Evolutionary conservation across 78 protist species (phyloP).

Genomic region (Goniomonas avonlea): DNA sequence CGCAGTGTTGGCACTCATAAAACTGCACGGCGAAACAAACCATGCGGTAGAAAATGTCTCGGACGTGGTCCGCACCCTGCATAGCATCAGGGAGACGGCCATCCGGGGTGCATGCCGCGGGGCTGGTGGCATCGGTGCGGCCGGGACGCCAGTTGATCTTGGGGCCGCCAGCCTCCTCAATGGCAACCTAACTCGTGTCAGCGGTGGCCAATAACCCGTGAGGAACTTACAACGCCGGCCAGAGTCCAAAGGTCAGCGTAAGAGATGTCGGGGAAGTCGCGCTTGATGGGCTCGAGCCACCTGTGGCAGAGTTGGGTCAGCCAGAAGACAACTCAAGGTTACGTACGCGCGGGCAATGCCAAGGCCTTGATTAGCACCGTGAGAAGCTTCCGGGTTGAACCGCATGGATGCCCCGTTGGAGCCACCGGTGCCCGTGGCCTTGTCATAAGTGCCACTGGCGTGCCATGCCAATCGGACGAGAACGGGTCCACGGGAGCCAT

Average conservation of each 20-base stretch:
- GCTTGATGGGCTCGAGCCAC: slow-evolving; percentile 43
- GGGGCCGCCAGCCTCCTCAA: background rate
- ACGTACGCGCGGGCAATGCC: background rate
- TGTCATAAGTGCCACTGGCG: slow-evolving; percentile 45
- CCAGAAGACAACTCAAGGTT: too few species aligned
- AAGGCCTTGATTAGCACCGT: background rate
- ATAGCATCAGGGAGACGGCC: slow-evolving; percentile 18
- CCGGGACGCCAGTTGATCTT: slow-evolving; percentile 42
- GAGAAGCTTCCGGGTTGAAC: slow-evolving; percentile 28
- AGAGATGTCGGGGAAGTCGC: slow-evolving; percentile 31
- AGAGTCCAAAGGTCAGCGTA: slow-evolving; percentile 56
- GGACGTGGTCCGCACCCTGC: slow-evolving; percentile 10
- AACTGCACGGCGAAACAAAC: too few species aligned
- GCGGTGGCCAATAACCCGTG: too few species aligned
- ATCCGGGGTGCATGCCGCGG: background rate
- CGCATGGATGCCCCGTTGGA: slow-evolving; percentile 51
- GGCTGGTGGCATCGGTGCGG: slow-evolving; percentile 41
- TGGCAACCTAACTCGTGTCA: background rate
- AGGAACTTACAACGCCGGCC: slow-evolving; percentile 51
- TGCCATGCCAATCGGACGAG: slow-evolving; percentile 73
- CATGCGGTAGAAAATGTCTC: slow-evolving; percentile 46
- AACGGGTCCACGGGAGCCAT: background rate
- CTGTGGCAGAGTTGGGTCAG: too few species aligned
- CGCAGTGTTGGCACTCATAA: too few species aligned
- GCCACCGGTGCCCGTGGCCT: slow-evolving; percentile 39